Percentiles rank a stretch among this genome's conserved stretches.
phyloP scores from a whole-genome alignment of 148 eudicot genomes.

The Chenopodium berlandieri region DNA sequence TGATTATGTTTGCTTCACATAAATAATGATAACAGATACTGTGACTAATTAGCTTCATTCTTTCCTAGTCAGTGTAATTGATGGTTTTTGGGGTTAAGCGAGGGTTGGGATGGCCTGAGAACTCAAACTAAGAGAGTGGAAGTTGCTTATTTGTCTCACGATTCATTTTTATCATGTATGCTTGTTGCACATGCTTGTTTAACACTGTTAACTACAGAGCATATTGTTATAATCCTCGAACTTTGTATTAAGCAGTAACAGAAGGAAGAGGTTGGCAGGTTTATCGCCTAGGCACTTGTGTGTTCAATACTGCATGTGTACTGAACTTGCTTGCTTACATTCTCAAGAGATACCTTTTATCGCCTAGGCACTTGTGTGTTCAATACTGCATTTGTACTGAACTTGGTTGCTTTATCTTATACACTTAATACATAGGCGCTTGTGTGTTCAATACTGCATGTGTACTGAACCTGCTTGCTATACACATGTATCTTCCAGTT shows the following conservation, averaged over 20 bases:
- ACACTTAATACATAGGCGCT: no score
- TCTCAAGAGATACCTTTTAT: background rate
- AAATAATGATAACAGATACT: background rate
- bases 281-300: background rate
- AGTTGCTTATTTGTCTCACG: background rate
- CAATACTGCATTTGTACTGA: background rate
- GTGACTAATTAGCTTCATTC: background rate
- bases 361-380: background rate
- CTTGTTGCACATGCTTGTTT: background rate
- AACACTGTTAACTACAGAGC: background rate
- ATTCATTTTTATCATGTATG: background rate
- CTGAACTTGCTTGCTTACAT: background rate
- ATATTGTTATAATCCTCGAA: background rate
- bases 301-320: background rate
- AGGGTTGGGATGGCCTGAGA: background rate
- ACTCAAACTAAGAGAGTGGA: background rate
- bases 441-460: background rate
- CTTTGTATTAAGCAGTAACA: background rate
- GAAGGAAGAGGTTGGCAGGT: background rate
- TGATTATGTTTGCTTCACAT: background rate
- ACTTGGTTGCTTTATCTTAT: background rate
- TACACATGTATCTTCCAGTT: background rate
- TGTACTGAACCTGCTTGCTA: background rate
- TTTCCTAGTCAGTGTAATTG: background rate
- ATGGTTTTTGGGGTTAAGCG: background rate